Evolutionary conservation across 139 green algal species (phyloP), one percentile per base, ranked within the genome.

Genomic region (Chlorella sorokiniana): DNA sequence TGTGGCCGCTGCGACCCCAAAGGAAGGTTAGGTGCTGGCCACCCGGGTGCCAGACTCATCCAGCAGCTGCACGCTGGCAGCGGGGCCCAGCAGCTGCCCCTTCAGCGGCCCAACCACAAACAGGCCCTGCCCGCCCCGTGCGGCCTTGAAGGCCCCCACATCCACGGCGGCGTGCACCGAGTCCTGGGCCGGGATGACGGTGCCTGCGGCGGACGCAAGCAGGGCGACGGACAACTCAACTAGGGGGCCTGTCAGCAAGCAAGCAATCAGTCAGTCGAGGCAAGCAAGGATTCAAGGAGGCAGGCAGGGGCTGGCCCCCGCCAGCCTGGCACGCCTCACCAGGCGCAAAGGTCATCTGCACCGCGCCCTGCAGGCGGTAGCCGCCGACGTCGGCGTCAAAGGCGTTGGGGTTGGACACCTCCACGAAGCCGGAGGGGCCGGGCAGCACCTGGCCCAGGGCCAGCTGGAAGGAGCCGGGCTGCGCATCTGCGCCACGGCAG

Each of bases 381-480:
- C 81, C 79, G n/a, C 75, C 89, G 8, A 96, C n/a, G 68, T 97
- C 93, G 0, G 95, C 83, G 38, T 93, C 92, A 65, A 85, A 83
- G 25, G 27, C 33, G 62, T 90, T 89, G 25, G 74, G 61, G 70
- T 94, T 94, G 45, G 35, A 22, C 1, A 96, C 45, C 87, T 93
- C 56, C 20, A 96, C 48, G 31, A 81, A 91, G 3, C 61, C 48
- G 25, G 79, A n/a, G 1, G 23, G 1, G 16, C 75, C 72, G 0
- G 79, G 38, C 31, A 69, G 14, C 2, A 88, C 37, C 27, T 27
- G 5, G 23, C 72, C 81, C 29, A 93, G 31, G 2, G 61, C n/a
- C 62, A 93, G 65, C 25, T 62, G 51, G 11, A 78, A 51, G 27
- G 35, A n/a, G n/a, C 44, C 16, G 18, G 72, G 64, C 67, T 89